Percentiles rank a stretch among this genome's conserved stretches.
Evolutionary conservation across 495 filamentous ascomycete species (phyloP).

Genomic region (Chaetomium fimeti): DNA sequence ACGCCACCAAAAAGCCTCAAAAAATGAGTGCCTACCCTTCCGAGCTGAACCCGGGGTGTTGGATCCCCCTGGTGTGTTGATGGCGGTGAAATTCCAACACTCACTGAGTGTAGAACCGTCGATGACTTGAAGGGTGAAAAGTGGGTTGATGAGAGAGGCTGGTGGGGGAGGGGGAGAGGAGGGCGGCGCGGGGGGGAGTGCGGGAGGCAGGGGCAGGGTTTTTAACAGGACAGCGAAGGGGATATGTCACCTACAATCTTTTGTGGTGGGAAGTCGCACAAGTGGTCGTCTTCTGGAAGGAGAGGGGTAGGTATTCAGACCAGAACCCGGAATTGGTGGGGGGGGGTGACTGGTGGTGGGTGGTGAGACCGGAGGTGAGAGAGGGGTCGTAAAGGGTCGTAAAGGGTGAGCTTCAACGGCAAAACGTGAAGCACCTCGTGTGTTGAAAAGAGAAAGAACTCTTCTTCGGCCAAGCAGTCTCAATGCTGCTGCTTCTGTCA

Average conservation of each 20-base stretch:
- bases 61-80: not conserved
- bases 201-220: conserved; percentile 19
- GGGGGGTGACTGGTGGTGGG: not conserved
- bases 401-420: conserved; percentile 16
- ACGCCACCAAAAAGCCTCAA: conserved; percentile 14
- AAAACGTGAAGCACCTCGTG: conserved; percentile 18
- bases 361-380: conserved; percentile 8
- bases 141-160: conserved; percentile 17
- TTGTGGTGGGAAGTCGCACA: conserved; percentile 34
- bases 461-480: conserved; percentile 25
- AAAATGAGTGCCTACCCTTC: conserved; percentile 7
- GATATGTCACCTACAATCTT: conserved; percentile 35
- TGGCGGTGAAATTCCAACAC: not conserved
- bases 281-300: conserved; percentile 35
- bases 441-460: conserved; percentile 3
- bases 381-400: conserved; percentile 4
- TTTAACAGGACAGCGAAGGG: conserved; percentile 11
- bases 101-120: not conserved
- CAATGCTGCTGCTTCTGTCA: conserved; percentile 35
- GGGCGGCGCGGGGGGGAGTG: conserved; percentile 11
- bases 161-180: conserved; percentile 22
- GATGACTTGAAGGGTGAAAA: not conserved
- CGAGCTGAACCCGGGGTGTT: not conserved
- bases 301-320: conserved; percentile 37
- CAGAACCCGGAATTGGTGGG: conserved; percentile 16